Evolutionary conservation across 1,139 yeast genomes (phyloP), one percentile per base, ranked within the genome.

Genomic region (Nadsonia commutata): DNA sequence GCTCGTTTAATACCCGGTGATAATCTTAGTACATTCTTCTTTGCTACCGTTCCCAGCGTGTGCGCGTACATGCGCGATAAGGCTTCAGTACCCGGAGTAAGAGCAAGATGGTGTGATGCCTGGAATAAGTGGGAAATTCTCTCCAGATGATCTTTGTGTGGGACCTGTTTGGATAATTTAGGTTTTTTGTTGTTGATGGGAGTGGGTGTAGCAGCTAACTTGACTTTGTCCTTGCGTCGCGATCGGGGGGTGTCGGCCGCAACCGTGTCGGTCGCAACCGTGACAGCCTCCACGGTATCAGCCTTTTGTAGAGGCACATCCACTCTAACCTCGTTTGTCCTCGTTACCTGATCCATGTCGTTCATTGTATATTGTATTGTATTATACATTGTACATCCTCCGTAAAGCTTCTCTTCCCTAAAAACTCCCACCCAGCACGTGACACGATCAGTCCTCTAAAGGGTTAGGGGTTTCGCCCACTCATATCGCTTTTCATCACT

Each of bases 1-100:
- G 68, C 64, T 48, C 88, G 62, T 56, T 81, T 82, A 18, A 81
- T 54, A 21, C 63, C 62, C 0, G 85, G 85, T 31, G 80, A 70
- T 42, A 78, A 53, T 51, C 80, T 72, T 16, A 78, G 54, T 4
- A 80, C 86, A 3, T 76, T 70, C 54, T 77, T 78, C 53, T 77
- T 76, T 2, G 83, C 71, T 8, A 80, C 78, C 1, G 61, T 45
- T n/a, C 51, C 49, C 57, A 59, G 46, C 4, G 61, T 52, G 16
- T 50, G 51, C 13, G 60, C 52, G 49, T 74, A 75, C 41, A 67
- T 65, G 39, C 82, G 58, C 0, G 81, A 70, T 6, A 80, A 57
- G 0, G 49, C 49, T 16, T 43, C 46, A 17, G 42, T 36, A 6
- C 45, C 49, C n/a, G 45, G 36, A 3, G 40, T 19, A 11, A 44